These are phyloP conservation scores for Raffaelea deltoideospora DNA, from an alignment of 2,329 filamentous ascomycete species.

Conservation along the genomic window DNA sequence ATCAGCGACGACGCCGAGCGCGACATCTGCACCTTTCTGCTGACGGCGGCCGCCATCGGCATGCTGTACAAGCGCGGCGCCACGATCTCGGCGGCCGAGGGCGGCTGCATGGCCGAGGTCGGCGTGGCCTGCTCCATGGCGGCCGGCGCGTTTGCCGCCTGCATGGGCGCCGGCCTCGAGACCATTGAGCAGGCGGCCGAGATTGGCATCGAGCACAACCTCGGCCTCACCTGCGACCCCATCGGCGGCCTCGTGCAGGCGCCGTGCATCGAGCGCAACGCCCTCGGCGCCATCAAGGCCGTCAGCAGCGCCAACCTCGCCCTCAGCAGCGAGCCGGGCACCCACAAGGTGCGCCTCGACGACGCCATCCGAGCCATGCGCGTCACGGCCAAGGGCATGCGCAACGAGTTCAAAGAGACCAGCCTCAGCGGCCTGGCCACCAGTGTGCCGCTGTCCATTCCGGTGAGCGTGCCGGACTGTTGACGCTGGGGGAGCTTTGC, in stretches of 20 bases:
- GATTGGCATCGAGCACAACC: conserved; percentile 37
- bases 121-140: conserved; percentile 37
- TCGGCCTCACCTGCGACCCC: conserved; percentile 33
- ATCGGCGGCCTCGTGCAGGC: conserved; percentile 35
- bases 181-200: conserved; percentile 35
- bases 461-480: conserved; percentile 36
- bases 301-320: conserved; percentile 34
- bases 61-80: conserved; percentile 39
- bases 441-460: conserved; percentile 32
- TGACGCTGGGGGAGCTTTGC: too few relatives aligned
- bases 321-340: conserved; percentile 26
- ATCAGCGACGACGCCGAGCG: conserved; percentile 33
- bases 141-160: conserved; percentile 32
- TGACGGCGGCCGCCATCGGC: conserved; percentile 33
- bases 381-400: conserved; percentile 33
- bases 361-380: conserved; percentile 36
- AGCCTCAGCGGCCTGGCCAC: conserved; percentile 25
- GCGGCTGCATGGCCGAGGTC: conserved; percentile 38
- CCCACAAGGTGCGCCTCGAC: conserved; percentile 32
- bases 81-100: conserved; percentile 34
- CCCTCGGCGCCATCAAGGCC: conserved; percentile 33
- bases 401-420: conserved; percentile 38
- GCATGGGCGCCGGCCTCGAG: conserved; percentile 34
- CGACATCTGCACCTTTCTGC: conserved; percentile 31
- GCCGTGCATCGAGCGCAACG: conserved; percentile 35